phyloP scores from a whole-genome alignment of 805 yeast genomes.

The baker's yeast (Saccharomyces cerevisiae) region DNA sequence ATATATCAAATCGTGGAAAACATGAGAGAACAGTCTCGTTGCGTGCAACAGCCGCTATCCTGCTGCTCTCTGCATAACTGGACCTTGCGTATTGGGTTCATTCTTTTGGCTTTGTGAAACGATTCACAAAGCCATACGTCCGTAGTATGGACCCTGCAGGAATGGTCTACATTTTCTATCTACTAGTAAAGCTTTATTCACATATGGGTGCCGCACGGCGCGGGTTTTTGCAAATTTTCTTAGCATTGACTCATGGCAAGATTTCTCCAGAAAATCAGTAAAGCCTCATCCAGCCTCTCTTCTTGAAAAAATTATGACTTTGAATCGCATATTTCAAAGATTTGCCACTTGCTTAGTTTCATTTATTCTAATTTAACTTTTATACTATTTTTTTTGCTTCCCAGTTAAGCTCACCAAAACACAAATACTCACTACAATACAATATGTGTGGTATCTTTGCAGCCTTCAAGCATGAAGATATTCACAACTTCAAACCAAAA shows the following conservation, averaged over 20 bases:
- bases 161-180: neutral
- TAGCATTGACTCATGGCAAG: neutral
- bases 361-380: neutral
- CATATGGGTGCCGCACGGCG: neutral
- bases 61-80: neutral
- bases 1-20: neutral
- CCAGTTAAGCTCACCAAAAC: neutral
- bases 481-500: slow-evolving; percentile 67
- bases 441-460: slow-evolving; percentile 95
- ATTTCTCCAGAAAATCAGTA: neutral
- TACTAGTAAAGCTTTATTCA: neutral
- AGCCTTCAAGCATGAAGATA: slow-evolving; percentile 69
- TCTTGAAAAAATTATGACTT: neutral
- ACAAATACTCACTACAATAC: neutral
- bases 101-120: neutral
- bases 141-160: neutral
- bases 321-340: neutral
- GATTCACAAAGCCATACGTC: neutral
- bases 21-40: neutral
- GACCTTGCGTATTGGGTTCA: neutral
- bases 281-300: neutral
- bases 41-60: neutral
- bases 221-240: neutral
- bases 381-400: neutral
- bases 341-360: neutral